Percentiles rank a stretch among this genome's conserved stretches.
phyloP scores from a whole-genome alignment of 352 stramenopile genomes.

The Phytopythium boreale region DNA sequence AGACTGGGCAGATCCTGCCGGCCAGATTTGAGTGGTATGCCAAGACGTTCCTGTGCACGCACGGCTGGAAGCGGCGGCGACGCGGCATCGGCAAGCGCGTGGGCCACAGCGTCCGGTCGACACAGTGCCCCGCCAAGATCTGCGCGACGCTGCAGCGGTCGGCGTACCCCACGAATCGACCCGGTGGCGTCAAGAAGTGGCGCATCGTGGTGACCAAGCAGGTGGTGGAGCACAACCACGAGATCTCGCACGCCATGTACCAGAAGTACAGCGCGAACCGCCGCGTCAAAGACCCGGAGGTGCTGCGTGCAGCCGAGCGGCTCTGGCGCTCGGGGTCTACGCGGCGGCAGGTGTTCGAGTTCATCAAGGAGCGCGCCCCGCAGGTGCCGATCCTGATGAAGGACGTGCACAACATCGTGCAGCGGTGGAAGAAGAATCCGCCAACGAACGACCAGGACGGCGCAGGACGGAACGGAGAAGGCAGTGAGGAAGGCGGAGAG shows the following conservation, averaged over 20 bases:
- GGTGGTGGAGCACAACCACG: constrained; percentile 68
- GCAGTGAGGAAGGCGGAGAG: neutral
- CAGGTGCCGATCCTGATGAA: constrained; percentile 70
- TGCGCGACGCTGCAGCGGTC: constrained; percentile 66
- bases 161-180: neutral
- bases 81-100: constrained; percentile 66
- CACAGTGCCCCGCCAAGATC: constrained; percentile 60
- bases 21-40: constrained; percentile 71
- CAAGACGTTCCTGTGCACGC: constrained; percentile 78
- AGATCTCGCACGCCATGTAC: constrained; percentile 51
- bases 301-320: constrained; percentile 53
- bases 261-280: constrained; percentile 70
- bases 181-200: constrained; percentile 28
- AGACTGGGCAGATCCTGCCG: constrained; percentile 34
- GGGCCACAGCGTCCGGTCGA: constrained; percentile 66
- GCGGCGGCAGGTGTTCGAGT: constrained; percentile 69
- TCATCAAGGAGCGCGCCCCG: constrained; percentile 57
- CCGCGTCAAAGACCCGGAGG: constrained; percentile 52
- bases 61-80: constrained; percentile 72
- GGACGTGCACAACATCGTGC: constrained; percentile 77
- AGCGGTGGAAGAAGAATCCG: constrained; percentile 57
- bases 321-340: constrained; percentile 56
- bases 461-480: neutral
- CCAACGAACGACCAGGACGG: constrained; percentile 1
- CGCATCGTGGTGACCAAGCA: constrained; percentile 74